phyloP scores from a whole-genome alignment of 495 filamentous ascomycete species.

The Xanthoparmelia taractica region DNA sequence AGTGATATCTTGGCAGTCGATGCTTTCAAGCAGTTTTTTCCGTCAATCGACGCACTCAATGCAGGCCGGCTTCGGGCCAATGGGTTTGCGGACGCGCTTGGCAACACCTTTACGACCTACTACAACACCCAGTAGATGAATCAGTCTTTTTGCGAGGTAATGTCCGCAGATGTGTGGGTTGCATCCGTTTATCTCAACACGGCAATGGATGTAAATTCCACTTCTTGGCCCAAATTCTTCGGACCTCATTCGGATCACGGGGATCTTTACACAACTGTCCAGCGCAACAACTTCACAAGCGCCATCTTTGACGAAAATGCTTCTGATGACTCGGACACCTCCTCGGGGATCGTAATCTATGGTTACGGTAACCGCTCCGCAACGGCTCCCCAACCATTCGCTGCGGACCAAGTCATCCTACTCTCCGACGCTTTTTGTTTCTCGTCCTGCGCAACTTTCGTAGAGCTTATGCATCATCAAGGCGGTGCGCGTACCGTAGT shows the following conservation, averaged over 20 bases:
- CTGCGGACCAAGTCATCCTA: constrained; percentile 45
- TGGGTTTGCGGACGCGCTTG: constrained; percentile 35
- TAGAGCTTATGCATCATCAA: constrained; percentile 46
- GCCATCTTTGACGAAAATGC: constrained; percentile 33
- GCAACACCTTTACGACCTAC: constrained; percentile 35
- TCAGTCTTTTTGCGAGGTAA: constrained; percentile 17
- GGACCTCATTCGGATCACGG: constrained; percentile 38
- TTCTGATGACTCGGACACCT: constrained; percentile 1
- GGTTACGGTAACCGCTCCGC: constrained; percentile 29
- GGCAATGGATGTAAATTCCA: constrained; percentile 39
- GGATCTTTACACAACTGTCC: constrained; percentile 40
- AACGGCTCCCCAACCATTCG: constrained; percentile 34
- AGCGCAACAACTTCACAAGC: constrained; percentile 45
- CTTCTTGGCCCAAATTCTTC: constrained; percentile 47
- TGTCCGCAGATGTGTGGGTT: constrained; percentile 37
- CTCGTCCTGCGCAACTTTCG: constrained; percentile 46
- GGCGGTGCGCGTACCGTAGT: constrained; percentile 44
- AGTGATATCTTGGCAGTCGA: constrained; percentile 36
- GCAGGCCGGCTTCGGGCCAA: constrained; percentile 42
- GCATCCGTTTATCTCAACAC: constrained; percentile 38
- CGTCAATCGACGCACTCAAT: constrained; percentile 36
- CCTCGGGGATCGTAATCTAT: constrained; percentile 35
- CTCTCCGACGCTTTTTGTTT: constrained; percentile 44
- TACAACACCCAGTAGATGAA: constrained; percentile 25
- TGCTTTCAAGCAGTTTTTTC: constrained; percentile 46